These are phyloP conservation scores for Abortiporus biennis DNA, from an alignment of 1,284 basidiomycete genomes.

Conservation along the genomic window DNA sequence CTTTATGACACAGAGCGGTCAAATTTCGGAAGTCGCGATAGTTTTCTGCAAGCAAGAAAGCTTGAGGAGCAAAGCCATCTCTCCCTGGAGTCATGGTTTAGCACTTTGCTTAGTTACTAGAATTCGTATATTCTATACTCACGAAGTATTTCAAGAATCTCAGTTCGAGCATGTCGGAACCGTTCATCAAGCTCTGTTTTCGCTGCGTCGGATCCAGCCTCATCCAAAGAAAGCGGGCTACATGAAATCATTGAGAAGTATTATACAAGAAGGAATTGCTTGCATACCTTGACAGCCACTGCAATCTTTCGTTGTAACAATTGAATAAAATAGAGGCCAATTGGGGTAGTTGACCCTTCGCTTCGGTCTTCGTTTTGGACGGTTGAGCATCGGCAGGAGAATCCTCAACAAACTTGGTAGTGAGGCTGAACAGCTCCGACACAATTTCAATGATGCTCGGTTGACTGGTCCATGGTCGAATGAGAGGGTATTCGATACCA, in stretches of 20 bases:
- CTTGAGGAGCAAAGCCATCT: constrained; percentile 61
- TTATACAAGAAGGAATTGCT: neutral
- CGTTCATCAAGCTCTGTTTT: constrained; percentile 52
- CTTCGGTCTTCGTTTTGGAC: constrained; percentile 21
- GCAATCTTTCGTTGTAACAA: constrained; percentile 68
- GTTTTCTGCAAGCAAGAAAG: constrained; percentile 79
- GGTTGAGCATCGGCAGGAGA: constrained; percentile 22
- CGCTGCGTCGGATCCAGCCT: constrained; percentile 44
- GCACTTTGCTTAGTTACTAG: neutral
- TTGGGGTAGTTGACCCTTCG: constrained; percentile 63
- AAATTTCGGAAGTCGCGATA: constrained; percentile 83
- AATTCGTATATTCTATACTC: constrained; percentile 44
- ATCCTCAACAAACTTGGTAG: constrained; percentile 44
- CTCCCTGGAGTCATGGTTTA: constrained; percentile 35
- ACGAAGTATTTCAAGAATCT: constrained; percentile 73
- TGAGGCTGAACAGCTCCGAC: constrained; percentile 68
- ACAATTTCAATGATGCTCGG: constrained; percentile 64
- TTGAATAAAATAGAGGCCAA: constrained; percentile 67
- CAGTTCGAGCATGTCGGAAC: constrained; percentile 65
- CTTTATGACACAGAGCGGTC: constrained; percentile 75
- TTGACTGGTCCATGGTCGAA: constrained; percentile 82
- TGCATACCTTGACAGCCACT: constrained; percentile 60
- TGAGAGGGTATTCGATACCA: constrained; percentile 66
- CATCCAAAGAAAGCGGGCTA: constrained; percentile 40
- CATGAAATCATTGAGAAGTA: neutral